A percentile compares a stretch with the other conserved stretches of the same genome.
Conservation (phyloP, 192 early-diverging fungal genomes). For the Coemansia sp. region DNA sequence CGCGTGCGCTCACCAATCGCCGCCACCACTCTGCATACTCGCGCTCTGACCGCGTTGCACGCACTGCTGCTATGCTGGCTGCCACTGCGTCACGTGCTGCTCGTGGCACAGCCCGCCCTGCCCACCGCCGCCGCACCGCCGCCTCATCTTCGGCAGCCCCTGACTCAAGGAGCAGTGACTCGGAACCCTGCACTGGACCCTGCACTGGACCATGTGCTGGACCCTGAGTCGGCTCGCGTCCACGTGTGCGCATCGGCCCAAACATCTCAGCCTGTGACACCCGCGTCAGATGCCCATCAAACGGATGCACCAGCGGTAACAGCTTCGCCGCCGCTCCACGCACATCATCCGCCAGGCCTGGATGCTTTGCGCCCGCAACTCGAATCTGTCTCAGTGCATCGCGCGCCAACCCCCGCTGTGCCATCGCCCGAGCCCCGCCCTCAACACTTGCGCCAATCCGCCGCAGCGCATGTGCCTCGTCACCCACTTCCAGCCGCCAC, state of each 20-base stretch:
- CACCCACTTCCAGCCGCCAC: slow-evolving; percentile 42
- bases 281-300: slow-evolving; percentile 48
- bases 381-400: slow-evolving; percentile 45
- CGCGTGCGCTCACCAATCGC: slow-evolving; percentile 32
- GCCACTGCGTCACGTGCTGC: slow-evolving; percentile 28
- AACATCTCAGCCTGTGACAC: slow-evolving; percentile 24
- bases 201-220: too few relatives aligned
- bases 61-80: slow-evolving; percentile 22
- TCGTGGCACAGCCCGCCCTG: slow-evolving; percentile 11
- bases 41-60: slow-evolving; percentile 38
- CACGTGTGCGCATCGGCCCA: slow-evolving; percentile 27
- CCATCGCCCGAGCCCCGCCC: not conserved
- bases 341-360: slow-evolving; percentile 23
- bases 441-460: slow-evolving; percentile 12
- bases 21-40: slow-evolving; percentile 56
- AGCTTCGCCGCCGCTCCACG: slow-evolving; percentile 17
- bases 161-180: not conserved
- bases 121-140: slow-evolving; percentile 4
- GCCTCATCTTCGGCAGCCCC: not conserved
- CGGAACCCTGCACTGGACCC: not conserved
- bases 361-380: slow-evolving; percentile 24
- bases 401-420: slow-evolving; percentile 25
- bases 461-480: slow-evolving; percentile 27
- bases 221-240: not conserved
- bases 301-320: slow-evolving; percentile 43